Percentiles rank a stretch among this genome's conserved stretches.
These are phyloP conservation scores for Phytopythium chamaehyphon DNA, from an alignment of 352 stramenopile genomes.

Conservation along the genomic window DNA sequence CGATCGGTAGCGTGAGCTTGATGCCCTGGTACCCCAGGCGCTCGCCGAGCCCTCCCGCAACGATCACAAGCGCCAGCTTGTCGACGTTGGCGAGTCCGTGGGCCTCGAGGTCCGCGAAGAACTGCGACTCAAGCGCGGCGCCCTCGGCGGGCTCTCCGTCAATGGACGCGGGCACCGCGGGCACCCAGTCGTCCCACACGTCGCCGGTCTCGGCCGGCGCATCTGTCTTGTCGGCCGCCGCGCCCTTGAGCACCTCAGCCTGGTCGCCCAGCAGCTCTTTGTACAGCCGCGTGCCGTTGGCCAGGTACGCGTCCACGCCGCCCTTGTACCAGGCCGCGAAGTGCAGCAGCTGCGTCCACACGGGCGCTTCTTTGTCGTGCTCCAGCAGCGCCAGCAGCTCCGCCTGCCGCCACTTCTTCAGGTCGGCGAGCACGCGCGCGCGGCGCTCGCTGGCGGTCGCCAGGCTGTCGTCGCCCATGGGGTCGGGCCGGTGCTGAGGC, in stretches of 20 bases:
- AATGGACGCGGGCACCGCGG: constrained; percentile 35
- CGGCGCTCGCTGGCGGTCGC: constrained; percentile 3
- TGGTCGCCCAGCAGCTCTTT: constrained; percentile 18
- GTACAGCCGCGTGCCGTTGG: constrained; percentile 43
- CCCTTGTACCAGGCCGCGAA: constrained; percentile 68
- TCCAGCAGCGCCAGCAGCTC: constrained; percentile 34
- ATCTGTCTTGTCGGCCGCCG: neutral
- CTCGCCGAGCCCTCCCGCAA: constrained; percentile 97
- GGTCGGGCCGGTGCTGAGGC: constrained; percentile 10
- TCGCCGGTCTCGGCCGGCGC: constrained; percentile 1
- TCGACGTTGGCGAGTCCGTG: constrained; percentile 53
- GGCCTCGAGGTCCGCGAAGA: constrained; percentile 45
- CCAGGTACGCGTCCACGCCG: constrained; percentile 51
- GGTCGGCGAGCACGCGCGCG: constrained; percentile 17
- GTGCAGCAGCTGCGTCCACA: constrained; percentile 46
- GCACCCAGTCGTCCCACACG: constrained; percentile 38
- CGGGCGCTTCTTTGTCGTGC: constrained; percentile 5
- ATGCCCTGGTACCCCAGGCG: constrained; percentile 95
- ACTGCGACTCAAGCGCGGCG: constrained; percentile 29
- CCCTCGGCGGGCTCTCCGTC: constrained; percentile 15
- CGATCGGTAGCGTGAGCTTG: constrained; percentile 95
- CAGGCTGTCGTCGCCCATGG: constrained; percentile 4
- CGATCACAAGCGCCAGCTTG: constrained; percentile 93
- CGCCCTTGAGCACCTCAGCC: constrained; percentile 3
- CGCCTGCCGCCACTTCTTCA: constrained; percentile 36